Base-by-base conservation (phyloP, 768 basidiomycete genomes). In the Paxillus involutus region DNA sequence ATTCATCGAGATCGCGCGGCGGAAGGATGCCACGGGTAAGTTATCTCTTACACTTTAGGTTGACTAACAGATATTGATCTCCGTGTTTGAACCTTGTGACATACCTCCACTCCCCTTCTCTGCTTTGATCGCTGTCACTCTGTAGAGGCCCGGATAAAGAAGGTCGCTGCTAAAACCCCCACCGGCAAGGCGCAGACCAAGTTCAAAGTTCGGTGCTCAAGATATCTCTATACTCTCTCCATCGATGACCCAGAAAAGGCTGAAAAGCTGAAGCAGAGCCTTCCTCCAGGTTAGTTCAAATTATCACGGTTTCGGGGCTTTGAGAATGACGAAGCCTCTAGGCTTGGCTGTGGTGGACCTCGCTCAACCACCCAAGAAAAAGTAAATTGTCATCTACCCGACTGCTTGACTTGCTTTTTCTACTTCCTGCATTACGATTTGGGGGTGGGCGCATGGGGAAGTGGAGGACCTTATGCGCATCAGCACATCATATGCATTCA, bases 211-310 rank as follows among this genome's bases (percentile, higher is more conserved):
- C 84, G 97, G 72, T 98, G 95, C 80, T 89, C 91, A 56, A 83
- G 91, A 72, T 94, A 94, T 75, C 87, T 95, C 57, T 99, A 99
- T 87, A 98, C 97, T n/a, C 84, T 98, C 59, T 84, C 86, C 57
- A 74, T 98, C 71, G 89, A 94, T 72, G 97, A 99, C 78, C 85
- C 91, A 68, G 94, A 97, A 74, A 98, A 98, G 82, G 96, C 97
- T 39, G 94, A 97, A 73, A 99, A 98, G 81, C 85, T 99, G 65
- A 85, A 88, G 80, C 91, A 91, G 80, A 88, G 86, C 68, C 80
- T 99, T 48, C 96, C 96, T 49, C 97, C 97, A 66, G 92, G 96
- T 95, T 68, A 65, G 89, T 75, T 33, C 33, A 9, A 49, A 16
- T n/a, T 37, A 32, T 19, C 6, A 5, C 52, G 21, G 49, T 26